Evolutionary conservation across 176 grass and related monocot genomes (phyloP).

Genomic region (Dendrocalamus sinicus): DNA sequence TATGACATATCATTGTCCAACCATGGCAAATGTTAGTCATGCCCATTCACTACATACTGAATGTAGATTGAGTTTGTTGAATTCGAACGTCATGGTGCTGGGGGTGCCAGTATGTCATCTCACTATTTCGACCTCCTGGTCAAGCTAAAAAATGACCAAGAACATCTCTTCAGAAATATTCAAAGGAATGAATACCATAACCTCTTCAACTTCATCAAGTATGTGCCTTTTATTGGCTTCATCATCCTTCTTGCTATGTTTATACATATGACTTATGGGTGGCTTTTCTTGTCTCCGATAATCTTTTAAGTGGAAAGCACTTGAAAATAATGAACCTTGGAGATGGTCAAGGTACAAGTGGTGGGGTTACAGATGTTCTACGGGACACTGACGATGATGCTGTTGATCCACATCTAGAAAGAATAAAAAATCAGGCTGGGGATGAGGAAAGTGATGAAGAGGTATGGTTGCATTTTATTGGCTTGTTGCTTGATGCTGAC

Average conservation of each 20-base stretch:
- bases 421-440: slow-evolving; percentile 79
- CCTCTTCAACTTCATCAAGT: slow-evolving; percentile 89
- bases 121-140: slow-evolving; percentile 88
- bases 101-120: slow-evolving; percentile 70
- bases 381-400: slow-evolving; percentile 73
- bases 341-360: slow-evolving; percentile 68
- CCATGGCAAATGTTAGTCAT: not conserved
- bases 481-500: slow-evolving; percentile 30
- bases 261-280: slow-evolving; percentile 29
- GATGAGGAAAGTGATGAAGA: slow-evolving; percentile 98
- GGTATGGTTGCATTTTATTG: slow-evolving; percentile 52
- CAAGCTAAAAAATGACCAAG: slow-evolving; percentile 79
- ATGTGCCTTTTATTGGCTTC: slow-evolving; percentile 29
- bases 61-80: slow-evolving; percentile 87
- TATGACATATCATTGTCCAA: slow-evolving; percentile 19
- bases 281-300: slow-evolving; percentile 40
- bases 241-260: slow-evolving; percentile 27
- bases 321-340: slow-evolving; percentile 96
- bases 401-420: slow-evolving; percentile 81
- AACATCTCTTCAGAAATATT: slow-evolving; percentile 92
- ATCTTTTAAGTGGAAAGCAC: slow-evolving; percentile 69
- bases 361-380: slow-evolving; percentile 80
- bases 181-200: slow-evolving; percentile 87
- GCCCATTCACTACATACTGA: slow-evolving; percentile 18
- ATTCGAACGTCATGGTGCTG: slow-evolving; percentile 83